Conservation (phyloP, 345 rosid species). For the Hibiscus trionum region DNA sequence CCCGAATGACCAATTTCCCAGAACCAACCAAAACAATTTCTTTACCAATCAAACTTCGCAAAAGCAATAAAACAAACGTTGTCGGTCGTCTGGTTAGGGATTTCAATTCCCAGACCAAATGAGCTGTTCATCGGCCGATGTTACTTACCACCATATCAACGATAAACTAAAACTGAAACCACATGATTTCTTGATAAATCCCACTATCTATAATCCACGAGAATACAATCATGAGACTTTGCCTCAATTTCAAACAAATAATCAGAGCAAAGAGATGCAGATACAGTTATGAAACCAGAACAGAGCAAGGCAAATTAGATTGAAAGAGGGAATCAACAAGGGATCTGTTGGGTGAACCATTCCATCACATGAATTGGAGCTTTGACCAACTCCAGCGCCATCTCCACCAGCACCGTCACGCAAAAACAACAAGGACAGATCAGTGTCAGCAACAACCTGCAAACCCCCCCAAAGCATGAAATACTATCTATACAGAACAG, state of each 20-base stretch:
- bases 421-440: conserved; percentile 70
- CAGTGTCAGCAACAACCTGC: conserved; percentile 63
- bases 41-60: too few species aligned
- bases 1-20: too few species aligned
- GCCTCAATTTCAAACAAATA: background rate
- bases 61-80: too few species aligned
- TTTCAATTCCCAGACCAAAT: too few species aligned
- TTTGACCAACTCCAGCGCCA: conserved; percentile 56
- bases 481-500: background rate
- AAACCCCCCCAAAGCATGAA: too few species aligned
- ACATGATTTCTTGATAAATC: too few species aligned
- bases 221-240: background rate
- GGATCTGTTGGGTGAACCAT: conserved; percentile 66
- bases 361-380: conserved; percentile 58
- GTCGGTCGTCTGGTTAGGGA: too few species aligned
- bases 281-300: too few species aligned
- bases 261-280: background rate
- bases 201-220: background rate
- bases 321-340: conserved; percentile 23
- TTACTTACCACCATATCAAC: too few species aligned
- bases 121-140: too few species aligned
- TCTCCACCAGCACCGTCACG: conserved; percentile 49
- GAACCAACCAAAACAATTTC: too few species aligned
- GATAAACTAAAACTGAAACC: too few species aligned
- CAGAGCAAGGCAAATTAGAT: background rate